Percentiles rank a stretch among this genome's conserved stretches.
Conservation (phyloP, 495 filamentous ascomycete species). For the Oidiodendron maius region DNA sequence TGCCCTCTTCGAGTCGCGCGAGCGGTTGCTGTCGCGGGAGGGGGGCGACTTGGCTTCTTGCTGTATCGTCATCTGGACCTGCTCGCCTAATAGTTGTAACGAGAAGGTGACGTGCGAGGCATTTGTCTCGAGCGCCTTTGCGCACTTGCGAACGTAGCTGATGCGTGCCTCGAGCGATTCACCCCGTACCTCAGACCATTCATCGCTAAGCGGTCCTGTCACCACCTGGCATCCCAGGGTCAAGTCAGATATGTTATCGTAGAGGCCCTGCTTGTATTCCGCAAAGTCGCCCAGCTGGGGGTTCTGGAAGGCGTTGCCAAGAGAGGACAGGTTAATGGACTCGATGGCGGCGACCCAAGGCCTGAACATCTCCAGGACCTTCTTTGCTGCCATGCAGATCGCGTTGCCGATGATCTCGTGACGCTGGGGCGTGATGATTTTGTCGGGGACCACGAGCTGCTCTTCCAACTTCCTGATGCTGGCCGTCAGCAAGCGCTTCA, state of each 20-base stretch:
- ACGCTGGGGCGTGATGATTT: constrained; percentile 62
- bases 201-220: constrained; percentile 83
- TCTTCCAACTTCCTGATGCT: constrained; percentile 83
- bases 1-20: constrained; percentile 33
- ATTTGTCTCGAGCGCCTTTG: constrained; percentile 75
- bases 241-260: constrained; percentile 88
- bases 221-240: constrained; percentile 80
- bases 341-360: constrained; percentile 84
- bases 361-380: constrained; percentile 78
- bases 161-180: constrained; percentile 87
- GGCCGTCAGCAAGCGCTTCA: constrained; percentile 71
- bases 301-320: constrained; percentile 71
- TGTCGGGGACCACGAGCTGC: constrained; percentile 66
- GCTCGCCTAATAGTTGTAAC: constrained; percentile 77
- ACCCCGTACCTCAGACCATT: constrained; percentile 89
- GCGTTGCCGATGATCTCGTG: constrained; percentile 71
- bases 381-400: constrained; percentile 65
- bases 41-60: constrained; percentile 31
- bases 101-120: constrained; percentile 85
- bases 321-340: constrained; percentile 73
- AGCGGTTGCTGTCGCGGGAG: constrained; percentile 31
- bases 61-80: constrained; percentile 49
- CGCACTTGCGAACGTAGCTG: constrained; percentile 66
- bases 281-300: constrained; percentile 84
- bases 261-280: constrained; percentile 83